Conservation (phyloP, 2,329 filamentous ascomycete genomes). For the Shiraia sp. region DNA sequence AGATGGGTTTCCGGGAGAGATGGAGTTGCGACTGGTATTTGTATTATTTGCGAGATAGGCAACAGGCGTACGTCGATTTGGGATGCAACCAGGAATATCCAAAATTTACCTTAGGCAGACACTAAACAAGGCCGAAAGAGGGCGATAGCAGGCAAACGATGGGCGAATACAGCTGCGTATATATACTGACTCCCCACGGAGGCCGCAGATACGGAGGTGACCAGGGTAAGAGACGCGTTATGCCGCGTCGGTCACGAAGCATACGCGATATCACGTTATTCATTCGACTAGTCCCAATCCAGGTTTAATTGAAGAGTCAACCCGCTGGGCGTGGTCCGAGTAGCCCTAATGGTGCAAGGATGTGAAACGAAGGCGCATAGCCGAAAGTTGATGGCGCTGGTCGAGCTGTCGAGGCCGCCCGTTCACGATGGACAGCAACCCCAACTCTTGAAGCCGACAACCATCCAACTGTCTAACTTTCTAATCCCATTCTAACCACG, state of each 20-base stretch:
- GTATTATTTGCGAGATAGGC: constrained; percentile 33
- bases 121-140: constrained; percentile 24
- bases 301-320: constrained; percentile 29
- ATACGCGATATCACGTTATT: constrained; percentile 44
- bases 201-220: constrained; percentile 37
- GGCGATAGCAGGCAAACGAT: constrained; percentile 31
- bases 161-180: constrained; percentile 30
- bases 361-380: constrained; percentile 36
- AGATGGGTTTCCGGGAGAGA: constrained; percentile 10
- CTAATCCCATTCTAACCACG: background rate
- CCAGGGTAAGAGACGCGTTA: constrained; percentile 32
- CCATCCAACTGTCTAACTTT: constrained; percentile 10
- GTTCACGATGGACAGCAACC: constrained; percentile 7
- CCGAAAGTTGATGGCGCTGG: constrained; percentile 30
- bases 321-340: constrained; percentile 24
- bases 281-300: constrained; percentile 21
- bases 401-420: background rate
- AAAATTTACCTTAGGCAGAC: constrained; percentile 36
- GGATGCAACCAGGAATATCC: background rate
- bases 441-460: constrained; percentile 4
- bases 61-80: constrained; percentile 25
- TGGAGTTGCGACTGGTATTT: constrained; percentile 31
- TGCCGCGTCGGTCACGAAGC: constrained; percentile 40
- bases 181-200: constrained; percentile 40
- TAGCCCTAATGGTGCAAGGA: constrained; percentile 29